phyloP scores from a whole-genome alignment of 345 rosid species.

The Dipteronia dyeriana region DNA sequence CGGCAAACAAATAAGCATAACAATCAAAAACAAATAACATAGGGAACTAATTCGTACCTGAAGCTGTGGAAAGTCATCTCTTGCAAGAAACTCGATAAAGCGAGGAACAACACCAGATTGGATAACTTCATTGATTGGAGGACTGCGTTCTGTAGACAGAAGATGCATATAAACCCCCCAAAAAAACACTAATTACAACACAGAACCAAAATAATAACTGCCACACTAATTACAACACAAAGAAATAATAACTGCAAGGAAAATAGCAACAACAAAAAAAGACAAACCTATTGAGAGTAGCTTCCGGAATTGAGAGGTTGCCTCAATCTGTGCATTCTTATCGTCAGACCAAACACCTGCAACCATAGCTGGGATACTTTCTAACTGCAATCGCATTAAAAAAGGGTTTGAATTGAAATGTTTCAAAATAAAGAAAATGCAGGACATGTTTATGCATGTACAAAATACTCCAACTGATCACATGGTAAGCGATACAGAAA shows the following conservation, averaged over 20 bases:
- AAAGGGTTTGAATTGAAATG: not conserved
- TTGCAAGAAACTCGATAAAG: conserved; percentile 66
- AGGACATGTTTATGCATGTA: not conserved
- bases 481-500: not conserved
- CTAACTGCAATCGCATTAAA: conserved; percentile 43
- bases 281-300: conserved; percentile 66
- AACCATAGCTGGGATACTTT: conserved; percentile 63
- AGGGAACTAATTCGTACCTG: conserved; percentile 43
- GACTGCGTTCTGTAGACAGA: conserved; percentile 56
- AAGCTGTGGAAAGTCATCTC: conserved; percentile 78
- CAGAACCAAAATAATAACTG: not conserved
- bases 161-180: not conserved
- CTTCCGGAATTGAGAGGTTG: conserved; percentile 70
- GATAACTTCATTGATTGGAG: conserved; percentile 76
- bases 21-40: not conserved
- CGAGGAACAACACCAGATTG: conserved; percentile 76
- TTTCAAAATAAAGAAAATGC: not conserved
- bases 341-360: conserved; percentile 67
- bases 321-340: conserved; percentile 55
- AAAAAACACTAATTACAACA: not conserved
- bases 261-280: not conserved
- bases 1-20: not conserved
- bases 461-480: not conserved
- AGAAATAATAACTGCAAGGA: not conserved
- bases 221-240: not conserved